phyloP scores from a whole-genome alignment of 2,329 filamentous ascomycete genomes.

The Cladophialophora bantiana region DNA sequence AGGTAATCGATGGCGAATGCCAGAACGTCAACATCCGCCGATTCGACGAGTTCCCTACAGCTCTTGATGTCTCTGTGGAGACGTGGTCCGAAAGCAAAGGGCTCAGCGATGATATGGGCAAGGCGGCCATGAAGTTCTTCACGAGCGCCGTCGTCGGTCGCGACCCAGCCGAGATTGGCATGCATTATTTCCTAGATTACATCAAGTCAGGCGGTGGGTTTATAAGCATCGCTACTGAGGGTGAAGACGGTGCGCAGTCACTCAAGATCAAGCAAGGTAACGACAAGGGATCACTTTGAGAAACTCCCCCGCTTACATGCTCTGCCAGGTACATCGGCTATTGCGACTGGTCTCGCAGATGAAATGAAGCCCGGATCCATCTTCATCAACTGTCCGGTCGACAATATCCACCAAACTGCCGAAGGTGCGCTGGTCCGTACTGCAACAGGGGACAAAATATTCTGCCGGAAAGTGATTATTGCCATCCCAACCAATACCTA shows the following conservation, averaged over 20 bases:
- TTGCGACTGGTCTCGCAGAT: constrained; percentile 27
- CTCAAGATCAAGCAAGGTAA: constrained; percentile 58
- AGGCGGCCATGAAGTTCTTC: constrained; percentile 33
- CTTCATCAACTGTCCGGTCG: constrained; percentile 26
- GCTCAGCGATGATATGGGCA: constrained; percentile 7
- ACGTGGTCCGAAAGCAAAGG: constrained; percentile 24
- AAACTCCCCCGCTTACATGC: background rate
- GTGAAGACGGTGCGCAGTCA: constrained; percentile 60
- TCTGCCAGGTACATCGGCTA: constrained; percentile 28
- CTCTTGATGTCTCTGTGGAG: constrained; percentile 25
- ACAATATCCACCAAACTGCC: constrained; percentile 43
- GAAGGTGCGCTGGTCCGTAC: constrained; percentile 43
- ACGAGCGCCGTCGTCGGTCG: constrained; percentile 54
- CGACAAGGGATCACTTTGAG: background rate
- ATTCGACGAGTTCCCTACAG: constrained; percentile 15
- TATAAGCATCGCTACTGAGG: constrained; percentile 59
- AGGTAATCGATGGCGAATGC: constrained; percentile 14
- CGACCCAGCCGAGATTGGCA: constrained; percentile 57
- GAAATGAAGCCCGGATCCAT: constrained; percentile 29
- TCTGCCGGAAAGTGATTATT: constrained; percentile 54
- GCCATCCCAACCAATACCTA: constrained; percentile 60
- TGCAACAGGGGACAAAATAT: constrained; percentile 41
- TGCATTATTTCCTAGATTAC: constrained; percentile 63
- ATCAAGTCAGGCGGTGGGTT: constrained; percentile 60
- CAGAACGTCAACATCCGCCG: constrained; percentile 23